These are phyloP conservation scores for Solioccasus polychromus DNA, from an alignment of 768 basidiomycete genomes.

Conservation along the genomic window DNA sequence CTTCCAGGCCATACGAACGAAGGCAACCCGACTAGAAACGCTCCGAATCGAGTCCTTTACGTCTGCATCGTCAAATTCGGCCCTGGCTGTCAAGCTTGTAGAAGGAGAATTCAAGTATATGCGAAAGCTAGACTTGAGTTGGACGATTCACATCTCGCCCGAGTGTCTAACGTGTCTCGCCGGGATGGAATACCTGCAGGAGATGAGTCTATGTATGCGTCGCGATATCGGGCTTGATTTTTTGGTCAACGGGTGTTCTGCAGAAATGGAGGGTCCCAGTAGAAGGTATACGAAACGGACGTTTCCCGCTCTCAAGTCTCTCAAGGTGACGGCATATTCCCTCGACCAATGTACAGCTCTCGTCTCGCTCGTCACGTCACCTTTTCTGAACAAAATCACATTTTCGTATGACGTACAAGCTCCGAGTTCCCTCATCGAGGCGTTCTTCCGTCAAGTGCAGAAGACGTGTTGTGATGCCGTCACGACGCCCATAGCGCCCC, in stretches of 20 bases:
- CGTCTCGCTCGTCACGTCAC: slow-evolving; percentile 22
- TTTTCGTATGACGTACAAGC: slow-evolving; percentile 30
- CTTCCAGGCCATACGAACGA: slow-evolving; percentile 22
- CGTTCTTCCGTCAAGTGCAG: slow-evolving; percentile 24
- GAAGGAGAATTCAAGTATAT: slow-evolving; percentile 18
- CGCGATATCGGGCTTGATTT: slow-evolving; percentile 16
- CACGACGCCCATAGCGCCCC: background rate
- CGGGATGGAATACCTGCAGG: slow-evolving; percentile 22
- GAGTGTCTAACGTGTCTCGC: slow-evolving; percentile 21
- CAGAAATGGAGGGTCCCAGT: background rate
- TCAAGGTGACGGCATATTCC: slow-evolving; percentile 23
- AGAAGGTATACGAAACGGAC: slow-evolving; percentile 1
- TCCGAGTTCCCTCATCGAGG: slow-evolving; percentile 13
- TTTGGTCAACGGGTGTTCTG: slow-evolving; percentile 9
- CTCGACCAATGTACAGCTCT: slow-evolving; percentile 30
- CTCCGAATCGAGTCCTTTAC: slow-evolving; percentile 24
- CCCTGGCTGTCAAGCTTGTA: slow-evolving; percentile 15
- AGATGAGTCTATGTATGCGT: slow-evolving; percentile 21
- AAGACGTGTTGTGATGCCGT: slow-evolving; percentile 11
- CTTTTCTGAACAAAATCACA: slow-evolving; percentile 19
- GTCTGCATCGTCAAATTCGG: slow-evolving; percentile 6
- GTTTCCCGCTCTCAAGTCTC: slow-evolving; percentile 22
- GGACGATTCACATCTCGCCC: slow-evolving; percentile 21
- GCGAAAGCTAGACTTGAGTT: slow-evolving; percentile 24
- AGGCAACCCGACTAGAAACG: slow-evolving; percentile 16